phyloP scores from a whole-genome alignment of 139 green algal genomes.

The Dunaliella primolecta region DNA sequence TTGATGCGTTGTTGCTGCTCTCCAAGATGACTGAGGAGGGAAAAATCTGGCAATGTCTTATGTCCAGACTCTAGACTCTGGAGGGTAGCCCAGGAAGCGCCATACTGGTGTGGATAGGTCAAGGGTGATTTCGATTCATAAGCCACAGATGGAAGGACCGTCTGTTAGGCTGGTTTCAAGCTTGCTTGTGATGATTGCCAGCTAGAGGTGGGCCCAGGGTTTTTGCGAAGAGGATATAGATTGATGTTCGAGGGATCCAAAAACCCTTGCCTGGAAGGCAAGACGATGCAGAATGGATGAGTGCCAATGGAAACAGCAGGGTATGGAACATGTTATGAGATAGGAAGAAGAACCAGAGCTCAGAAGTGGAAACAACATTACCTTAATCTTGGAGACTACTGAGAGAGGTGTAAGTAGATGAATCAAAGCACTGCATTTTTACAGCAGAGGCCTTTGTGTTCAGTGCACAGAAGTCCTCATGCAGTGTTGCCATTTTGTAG shows the following conservation, averaged over 20 bases:
- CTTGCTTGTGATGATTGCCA: neutral
- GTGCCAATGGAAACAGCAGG: neutral
- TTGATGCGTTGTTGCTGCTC: neutral
- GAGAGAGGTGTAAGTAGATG: no score
- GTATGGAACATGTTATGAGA: neutral
- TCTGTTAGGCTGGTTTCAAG: neutral
- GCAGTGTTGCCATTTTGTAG: no score
- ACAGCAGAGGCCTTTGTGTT: no score
- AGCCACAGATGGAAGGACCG: neutral
- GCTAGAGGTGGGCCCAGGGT: neutral
- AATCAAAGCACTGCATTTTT: no score
- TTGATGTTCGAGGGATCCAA: no score
- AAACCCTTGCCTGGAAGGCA: neutral
- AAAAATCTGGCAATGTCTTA: neutral
- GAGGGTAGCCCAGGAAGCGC: neutral
- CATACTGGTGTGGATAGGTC: neutral
- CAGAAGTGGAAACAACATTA: no score
- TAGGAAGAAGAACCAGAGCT: neutral
- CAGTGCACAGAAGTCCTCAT: no score
- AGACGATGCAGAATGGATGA: neutral
- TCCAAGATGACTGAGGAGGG: neutral
- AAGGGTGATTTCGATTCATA: neutral
- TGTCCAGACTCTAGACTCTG: neutral
- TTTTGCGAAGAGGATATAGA: no score
- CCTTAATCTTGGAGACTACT: no score